A percentile compares a stretch with the other conserved stretches of the same genome.
phyloP scores from a whole-genome alignment of 208 protist species.

The Trypanosoma conorhini region DNA sequence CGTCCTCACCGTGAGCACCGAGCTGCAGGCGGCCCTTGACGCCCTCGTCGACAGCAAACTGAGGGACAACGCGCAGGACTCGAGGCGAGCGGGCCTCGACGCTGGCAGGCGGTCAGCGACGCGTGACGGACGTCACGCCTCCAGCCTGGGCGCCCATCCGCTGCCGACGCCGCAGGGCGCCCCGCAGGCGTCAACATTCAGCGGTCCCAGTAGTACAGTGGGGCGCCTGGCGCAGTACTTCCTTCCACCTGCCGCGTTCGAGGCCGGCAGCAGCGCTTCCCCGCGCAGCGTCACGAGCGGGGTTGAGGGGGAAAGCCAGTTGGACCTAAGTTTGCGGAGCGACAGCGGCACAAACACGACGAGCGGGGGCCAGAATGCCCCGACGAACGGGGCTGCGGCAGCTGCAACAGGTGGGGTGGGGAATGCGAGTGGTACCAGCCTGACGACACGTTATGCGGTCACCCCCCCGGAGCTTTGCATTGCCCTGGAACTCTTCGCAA shows the following conservation, averaged over 20 bases:
- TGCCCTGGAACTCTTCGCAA: slow-evolving; percentile 72
- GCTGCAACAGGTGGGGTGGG: not conserved
- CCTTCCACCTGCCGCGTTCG: slow-evolving; percentile 7
- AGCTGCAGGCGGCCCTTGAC: slow-evolving; percentile 68
- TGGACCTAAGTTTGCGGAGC: not conserved
- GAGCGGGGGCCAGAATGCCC: not conserved
- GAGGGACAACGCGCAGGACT: slow-evolving; percentile 35
- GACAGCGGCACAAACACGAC: not conserved
- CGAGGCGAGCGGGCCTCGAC: not conserved
- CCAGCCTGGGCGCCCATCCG: not conserved
- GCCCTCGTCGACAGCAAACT: slow-evolving; percentile 74
- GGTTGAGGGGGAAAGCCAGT: not conserved
- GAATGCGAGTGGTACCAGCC: not conserved
- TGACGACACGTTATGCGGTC: slow-evolving; percentile 5
- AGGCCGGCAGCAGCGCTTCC: not conserved
- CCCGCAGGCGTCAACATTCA: slow-evolving; percentile 28
- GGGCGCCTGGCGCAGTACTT: slow-evolving; percentile 34
- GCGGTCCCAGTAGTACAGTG: slow-evolving; percentile 21
- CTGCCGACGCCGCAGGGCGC: slow-evolving; percentile 1
- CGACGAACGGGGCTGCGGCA: not conserved
- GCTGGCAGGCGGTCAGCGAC: not conserved
- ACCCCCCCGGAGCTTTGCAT: slow-evolving; percentile 59
- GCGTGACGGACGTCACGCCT: not conserved
- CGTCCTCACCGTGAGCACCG: slow-evolving; percentile 44
- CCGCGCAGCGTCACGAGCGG: not conserved